Percentiles rank a stretch among this genome's conserved stretches.
Evolutionary conservation across 2,329 filamentous ascomycete genomes (phyloP).

Genomic region (Plectosphaerella cucumerina): DNA sequence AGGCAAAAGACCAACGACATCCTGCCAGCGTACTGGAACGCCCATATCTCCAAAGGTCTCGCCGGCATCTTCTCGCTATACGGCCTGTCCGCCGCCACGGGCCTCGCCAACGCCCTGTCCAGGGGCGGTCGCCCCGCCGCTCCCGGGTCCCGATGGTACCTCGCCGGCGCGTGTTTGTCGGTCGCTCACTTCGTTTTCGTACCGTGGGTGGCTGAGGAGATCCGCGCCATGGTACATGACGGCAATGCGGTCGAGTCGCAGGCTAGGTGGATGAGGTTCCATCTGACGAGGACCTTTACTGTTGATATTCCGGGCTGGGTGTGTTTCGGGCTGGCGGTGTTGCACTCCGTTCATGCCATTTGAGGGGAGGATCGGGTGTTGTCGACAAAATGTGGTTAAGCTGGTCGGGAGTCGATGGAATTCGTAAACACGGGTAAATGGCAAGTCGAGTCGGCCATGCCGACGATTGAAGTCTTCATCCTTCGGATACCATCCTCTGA

Average conservation of each 20-base stretch:
- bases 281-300: slow-evolving; percentile 18
- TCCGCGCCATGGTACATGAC: slow-evolving; percentile 19
- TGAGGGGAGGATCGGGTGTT: background rate
- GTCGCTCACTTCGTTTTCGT: slow-evolving; percentile 25
- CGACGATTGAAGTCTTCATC: background rate
- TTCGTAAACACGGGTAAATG: background rate
- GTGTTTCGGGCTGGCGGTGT: slow-evolving; percentile 20
- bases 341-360: slow-evolving; percentile 18
- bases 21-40: slow-evolving; percentile 20
- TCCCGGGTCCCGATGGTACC: slow-evolving; percentile 20
- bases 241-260: slow-evolving; percentile 15
- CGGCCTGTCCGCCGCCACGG: slow-evolving; percentile 19
- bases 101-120: slow-evolving; percentile 19
- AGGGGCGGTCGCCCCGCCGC: slow-evolving; percentile 9
- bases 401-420: too few species aligned
- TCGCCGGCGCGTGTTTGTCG: slow-evolving; percentile 21
- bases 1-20: slow-evolving; percentile 9
- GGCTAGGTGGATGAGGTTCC: slow-evolving; percentile 22
- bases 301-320: slow-evolving; percentile 25
- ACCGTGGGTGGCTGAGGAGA: slow-evolving; percentile 21
- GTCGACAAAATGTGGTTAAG: too few species aligned
- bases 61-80: slow-evolving; percentile 18
- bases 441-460: background rate
- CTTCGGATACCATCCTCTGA: background rate
- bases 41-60: slow-evolving; percentile 16